phyloP scores from a whole-genome alignment of 371 early-diverging fungal species.

The Sanchytrium tribonematis region DNA sequence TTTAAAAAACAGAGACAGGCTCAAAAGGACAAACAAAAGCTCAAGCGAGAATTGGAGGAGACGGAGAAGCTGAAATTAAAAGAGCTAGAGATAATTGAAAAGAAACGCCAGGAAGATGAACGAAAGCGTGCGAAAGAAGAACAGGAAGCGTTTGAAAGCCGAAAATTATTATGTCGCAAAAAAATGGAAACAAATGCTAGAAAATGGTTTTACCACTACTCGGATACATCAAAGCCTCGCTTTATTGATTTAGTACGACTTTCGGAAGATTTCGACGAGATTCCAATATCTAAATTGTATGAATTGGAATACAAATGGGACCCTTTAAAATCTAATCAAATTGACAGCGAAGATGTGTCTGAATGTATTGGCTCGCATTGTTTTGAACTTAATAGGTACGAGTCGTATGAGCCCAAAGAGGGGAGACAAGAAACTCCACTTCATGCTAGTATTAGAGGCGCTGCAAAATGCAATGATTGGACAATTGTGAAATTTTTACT shows the following conservation, averaged over 20 bases:
- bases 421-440: not conserved
- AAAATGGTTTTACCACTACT: not conserved
- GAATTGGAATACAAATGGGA: not conserved
- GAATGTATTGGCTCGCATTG: not conserved
- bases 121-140: not conserved
- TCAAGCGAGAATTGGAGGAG: not conserved
- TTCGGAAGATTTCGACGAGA: not conserved
- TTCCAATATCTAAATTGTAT: not conserved
- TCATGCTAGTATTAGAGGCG: not conserved
- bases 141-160: not conserved
- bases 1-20: not conserved
- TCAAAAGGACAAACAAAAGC: slow-evolving; percentile 1
- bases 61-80: not conserved
- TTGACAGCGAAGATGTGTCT: not conserved
- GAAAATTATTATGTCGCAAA: not conserved
- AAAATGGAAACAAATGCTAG: not conserved
- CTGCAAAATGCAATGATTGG: not conserved
- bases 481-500: not conserved
- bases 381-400: not conserved
- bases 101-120: not conserved
- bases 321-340: not conserved
- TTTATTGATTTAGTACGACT: not conserved
- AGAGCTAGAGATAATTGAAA: not conserved
- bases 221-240: not conserved
- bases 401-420: not conserved